Percentiles rank a stretch among this genome's conserved stretches.
phyloP scores from a whole-genome alignment of 208 protist species.

The Porcisia hertigi region DNA sequence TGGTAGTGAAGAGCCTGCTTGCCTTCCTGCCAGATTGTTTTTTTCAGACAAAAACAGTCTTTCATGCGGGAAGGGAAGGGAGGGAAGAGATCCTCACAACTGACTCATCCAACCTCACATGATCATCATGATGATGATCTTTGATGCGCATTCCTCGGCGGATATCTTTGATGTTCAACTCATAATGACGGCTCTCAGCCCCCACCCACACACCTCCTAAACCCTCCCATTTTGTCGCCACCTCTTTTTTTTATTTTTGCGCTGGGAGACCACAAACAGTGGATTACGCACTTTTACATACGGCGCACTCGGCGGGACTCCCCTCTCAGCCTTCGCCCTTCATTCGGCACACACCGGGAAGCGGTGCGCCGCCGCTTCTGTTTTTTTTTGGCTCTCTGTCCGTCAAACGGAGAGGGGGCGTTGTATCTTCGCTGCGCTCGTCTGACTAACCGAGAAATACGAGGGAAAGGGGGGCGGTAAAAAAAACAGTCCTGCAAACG shows the following conservation, averaged over 20 bases:
- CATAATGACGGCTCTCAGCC: background rate
- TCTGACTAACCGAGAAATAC: background rate
- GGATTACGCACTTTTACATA: no score
- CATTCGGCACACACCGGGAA: background rate
- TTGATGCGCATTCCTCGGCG: no score
- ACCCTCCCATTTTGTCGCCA: background rate
- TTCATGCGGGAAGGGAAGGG: background rate
- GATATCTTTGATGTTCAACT: no score
- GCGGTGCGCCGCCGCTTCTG: background rate
- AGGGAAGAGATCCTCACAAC: background rate
- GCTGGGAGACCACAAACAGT: no score
- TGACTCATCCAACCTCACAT: background rate
- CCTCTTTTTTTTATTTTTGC: background rate
- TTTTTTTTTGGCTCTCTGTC: background rate
- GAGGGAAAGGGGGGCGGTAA: background rate
- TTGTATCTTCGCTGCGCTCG: background rate
- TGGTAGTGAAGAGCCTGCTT: constrained; percentile 16
- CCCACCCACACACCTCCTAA: background rate
- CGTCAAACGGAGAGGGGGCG: no score
- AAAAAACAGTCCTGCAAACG: background rate
- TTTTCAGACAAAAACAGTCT: background rate
- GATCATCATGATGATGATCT: no score
- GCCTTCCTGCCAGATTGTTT: background rate
- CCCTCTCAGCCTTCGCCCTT: background rate
- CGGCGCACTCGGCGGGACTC: no score